phyloP scores from a whole-genome alignment of 345 rosid species.

The Melastoma malabathricum region DNA sequence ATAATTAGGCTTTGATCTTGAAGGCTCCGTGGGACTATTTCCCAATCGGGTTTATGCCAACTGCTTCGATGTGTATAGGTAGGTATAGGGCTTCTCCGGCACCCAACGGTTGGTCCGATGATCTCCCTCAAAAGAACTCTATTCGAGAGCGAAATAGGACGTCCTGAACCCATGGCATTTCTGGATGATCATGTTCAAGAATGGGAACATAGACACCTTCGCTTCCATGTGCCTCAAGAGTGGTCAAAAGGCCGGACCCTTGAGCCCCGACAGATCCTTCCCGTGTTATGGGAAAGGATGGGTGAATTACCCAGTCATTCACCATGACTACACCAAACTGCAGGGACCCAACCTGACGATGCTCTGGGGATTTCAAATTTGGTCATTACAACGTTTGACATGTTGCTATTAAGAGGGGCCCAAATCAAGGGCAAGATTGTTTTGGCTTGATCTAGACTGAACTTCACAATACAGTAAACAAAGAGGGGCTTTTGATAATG shows the following conservation, averaged over 20 bases:
- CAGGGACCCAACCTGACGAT: conserved; percentile 8
- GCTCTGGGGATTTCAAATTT: conserved; percentile 39
- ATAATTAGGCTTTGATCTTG: too few relatives aligned
- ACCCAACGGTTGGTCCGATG: conserved; percentile 3
- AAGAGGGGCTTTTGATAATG: too few relatives aligned
- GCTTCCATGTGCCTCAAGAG: conserved; percentile 51
- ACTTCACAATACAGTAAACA: too few relatives aligned
- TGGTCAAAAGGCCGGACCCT: conserved; percentile 41
- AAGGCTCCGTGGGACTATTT: too few relatives aligned
- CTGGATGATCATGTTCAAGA: conserved; percentile 91
- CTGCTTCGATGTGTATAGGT: conserved; percentile 48
- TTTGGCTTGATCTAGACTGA: too few relatives aligned
- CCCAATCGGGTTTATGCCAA: too few relatives aligned
- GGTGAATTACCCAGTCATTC: conserved; percentile 66
- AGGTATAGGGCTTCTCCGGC: conserved; percentile 8
- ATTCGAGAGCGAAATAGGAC: conserved; percentile 53
- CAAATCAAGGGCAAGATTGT: too few relatives aligned
- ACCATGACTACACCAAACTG: conserved; percentile 50
- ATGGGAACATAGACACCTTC: conserved; percentile 67
- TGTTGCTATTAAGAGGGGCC: too few relatives aligned
- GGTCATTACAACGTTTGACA: too few relatives aligned
- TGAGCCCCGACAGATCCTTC: conserved; percentile 28
- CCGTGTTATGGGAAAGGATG: conserved; percentile 76
- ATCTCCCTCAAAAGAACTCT: conserved; percentile 29
- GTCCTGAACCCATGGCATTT: conserved; percentile 63